A percentile compares a stretch with the other conserved stretches of the same genome.
Conservation (phyloP, 495 filamentous ascomycete genomes). For the Xeromyces bisporus region DNA sequence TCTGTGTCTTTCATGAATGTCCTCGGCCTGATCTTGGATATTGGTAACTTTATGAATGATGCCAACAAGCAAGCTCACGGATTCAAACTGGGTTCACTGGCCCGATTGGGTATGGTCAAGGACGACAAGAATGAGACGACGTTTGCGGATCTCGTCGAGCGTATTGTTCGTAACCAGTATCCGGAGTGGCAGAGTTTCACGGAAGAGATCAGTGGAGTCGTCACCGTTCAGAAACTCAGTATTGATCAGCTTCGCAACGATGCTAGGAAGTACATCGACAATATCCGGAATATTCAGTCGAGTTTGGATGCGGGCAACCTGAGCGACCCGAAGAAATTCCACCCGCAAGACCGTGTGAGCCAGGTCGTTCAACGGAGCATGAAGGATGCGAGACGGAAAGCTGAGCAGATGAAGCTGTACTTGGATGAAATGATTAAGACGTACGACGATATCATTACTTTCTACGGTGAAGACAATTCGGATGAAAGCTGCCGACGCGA, state of each 20-base stretch:
- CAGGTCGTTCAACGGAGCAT: conserved; percentile 83
- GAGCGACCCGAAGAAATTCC: conserved; percentile 93
- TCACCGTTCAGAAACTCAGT: conserved; percentile 80
- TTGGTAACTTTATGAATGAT: conserved; percentile 99
- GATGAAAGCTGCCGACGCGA: conserved; percentile 92
- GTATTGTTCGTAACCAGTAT: conserved; percentile 90
- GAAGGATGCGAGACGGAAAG: conserved; percentile 92
- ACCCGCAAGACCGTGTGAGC: conserved; percentile 87
- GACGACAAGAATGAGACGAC: conserved; percentile 97
- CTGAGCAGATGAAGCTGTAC: conserved; percentile 88
- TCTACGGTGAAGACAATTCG: conserved; percentile 84
- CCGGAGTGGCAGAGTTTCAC: conserved; percentile 84
- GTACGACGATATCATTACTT: conserved; percentile 90
- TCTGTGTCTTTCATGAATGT: conserved; percentile 91
- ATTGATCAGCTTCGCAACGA: conserved; percentile 80
- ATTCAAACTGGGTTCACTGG: conserved; percentile 95
- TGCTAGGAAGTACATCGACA: conserved; percentile 88
- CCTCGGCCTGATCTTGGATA: conserved; percentile 85
- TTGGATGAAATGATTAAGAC: conserved; percentile 80
- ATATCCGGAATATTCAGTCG: conserved; percentile 80
- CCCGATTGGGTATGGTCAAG: conserved; percentile 90
- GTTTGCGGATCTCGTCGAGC: conserved; percentile 91
- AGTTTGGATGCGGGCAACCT: conserved; percentile 88
- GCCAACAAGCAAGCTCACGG: conserved; percentile 94
- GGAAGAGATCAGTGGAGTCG: conserved; percentile 69